Evolutionary conservation across 1,284 basidiomycete species (phyloP), one percentile per base, ranked within the genome.

Genomic region (Trichosporon inkin): DNA sequence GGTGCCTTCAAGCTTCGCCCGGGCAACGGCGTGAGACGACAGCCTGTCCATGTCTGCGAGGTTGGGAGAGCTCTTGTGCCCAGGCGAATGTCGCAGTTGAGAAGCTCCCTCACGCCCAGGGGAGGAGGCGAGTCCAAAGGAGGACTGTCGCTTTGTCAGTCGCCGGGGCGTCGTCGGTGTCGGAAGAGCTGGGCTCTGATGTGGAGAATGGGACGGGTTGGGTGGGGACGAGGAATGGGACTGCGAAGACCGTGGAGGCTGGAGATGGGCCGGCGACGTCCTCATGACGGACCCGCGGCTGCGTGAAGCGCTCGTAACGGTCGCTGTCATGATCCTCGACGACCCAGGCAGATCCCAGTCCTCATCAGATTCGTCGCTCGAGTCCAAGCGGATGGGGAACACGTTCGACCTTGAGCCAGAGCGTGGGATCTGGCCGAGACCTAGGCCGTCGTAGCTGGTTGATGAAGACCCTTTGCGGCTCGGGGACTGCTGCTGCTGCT

Each of bases 301-400:
- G 44, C 44, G 47, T n/a, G 44, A 41, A 11, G 51, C 19, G 52
- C 14, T 39, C 6, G 39, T n/a, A n/a, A 32, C 34, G 19, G 39
- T 38, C 32, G 57, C 49, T 10, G 57, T 38, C 22, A 35, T 51
- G 6, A 36, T 22, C 17, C 58, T 59, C 32, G 62, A 56, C 55
- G 61, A 59, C 10, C 59, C 62, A 2, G 61, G 32, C 20, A 62
- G 20, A n/a, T 64, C 63, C 63, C 63, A 64, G 40, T 64, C 63
- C 19, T 64, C 63, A n/a, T 60, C 60, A 44, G 60, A 62, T 47
- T 58, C 59, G 40, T 64, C 63, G 16, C 60, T 61, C 35, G 55
- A 56, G 28, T 60, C 63, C 32, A 49, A 49, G 2, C 22, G 44
- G 44, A 49, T 49, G 3, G 44, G 44, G 19, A 49, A 49, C 44